Evolutionary conservation across 768 basidiomycete species (phyloP).

Genomic region (Tremella fuciformis): DNA sequence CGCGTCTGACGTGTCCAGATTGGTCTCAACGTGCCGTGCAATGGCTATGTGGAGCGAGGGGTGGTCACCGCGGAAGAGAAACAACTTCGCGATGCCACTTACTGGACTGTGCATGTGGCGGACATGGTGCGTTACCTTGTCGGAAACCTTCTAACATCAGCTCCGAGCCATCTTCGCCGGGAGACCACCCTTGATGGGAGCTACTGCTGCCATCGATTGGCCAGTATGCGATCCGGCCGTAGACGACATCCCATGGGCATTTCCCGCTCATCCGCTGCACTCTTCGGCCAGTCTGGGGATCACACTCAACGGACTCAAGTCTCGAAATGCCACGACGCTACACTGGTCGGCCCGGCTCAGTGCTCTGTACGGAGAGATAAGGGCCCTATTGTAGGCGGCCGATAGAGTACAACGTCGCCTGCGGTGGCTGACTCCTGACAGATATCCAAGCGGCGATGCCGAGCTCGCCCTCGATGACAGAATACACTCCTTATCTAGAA

Average conservation of each 20-base stretch:
- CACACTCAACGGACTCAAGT: conserved; percentile 1
- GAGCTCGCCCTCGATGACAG: not conserved
- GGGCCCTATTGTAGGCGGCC: not conserved
- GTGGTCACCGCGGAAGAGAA: conserved; percentile 8
- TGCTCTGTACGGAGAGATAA: not conserved
- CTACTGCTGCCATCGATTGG: conserved; percentile 4
- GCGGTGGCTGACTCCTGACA: not conserved
- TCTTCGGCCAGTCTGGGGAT: not conserved
- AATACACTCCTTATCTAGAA: not conserved
- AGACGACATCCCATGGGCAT: not conserved
- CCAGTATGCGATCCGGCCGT: not conserved
- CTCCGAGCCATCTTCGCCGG: conserved; percentile 8
- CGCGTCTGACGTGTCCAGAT: not conserved
- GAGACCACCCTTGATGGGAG: conserved; percentile 7
- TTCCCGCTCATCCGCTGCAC: not conserved
- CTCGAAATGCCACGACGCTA: not conserved
- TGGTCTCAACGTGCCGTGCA: conserved; percentile 9
- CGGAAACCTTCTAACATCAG: not conserved
- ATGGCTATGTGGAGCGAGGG: conserved; percentile 1
- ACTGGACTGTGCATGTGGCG: conserved; percentile 5
- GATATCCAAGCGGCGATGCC: conserved; percentile 1
- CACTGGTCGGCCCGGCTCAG: conserved; percentile 12
- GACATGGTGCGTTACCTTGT: conserved; percentile 4
- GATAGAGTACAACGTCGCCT: not conserved
- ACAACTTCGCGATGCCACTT: conserved; percentile 2